phyloP scores from a whole-genome alignment of 1,284 basidiomycete species.

The Ceratobasidium theobromae region DNA sequence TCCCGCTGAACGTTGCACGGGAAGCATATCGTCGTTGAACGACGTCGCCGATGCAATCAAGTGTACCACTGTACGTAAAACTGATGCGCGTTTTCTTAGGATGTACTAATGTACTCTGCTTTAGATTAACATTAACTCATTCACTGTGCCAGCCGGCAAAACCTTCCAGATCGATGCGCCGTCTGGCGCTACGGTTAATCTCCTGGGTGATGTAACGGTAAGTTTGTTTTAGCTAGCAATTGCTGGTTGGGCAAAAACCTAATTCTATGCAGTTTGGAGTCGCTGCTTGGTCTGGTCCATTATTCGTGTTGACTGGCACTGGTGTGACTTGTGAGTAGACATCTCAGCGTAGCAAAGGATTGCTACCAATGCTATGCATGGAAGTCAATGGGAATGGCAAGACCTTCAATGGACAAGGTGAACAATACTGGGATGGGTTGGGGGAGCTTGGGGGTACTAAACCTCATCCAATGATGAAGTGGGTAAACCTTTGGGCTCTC shows the following conservation, averaged over 20 bases:
- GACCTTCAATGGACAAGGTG: slow-evolving; percentile 50
- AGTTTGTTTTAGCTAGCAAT: not conserved
- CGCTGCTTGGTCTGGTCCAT: slow-evolving; percentile 1
- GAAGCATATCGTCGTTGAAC: slow-evolving; percentile 27
- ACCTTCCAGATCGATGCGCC: slow-evolving; percentile 25
- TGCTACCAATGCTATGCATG: not conserved
- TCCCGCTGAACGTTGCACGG: slow-evolving; percentile 31
- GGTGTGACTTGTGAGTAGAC: slow-evolving; percentile 7
- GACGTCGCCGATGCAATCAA: slow-evolving; percentile 29
- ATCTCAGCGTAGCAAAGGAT: not conserved
- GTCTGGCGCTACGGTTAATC: slow-evolving; percentile 19
- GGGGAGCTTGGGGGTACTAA: slow-evolving; percentile 44
- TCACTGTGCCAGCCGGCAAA: slow-evolving; percentile 27
- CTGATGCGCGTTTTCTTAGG: too few relatives aligned
- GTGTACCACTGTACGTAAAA: slow-evolving; percentile 16
- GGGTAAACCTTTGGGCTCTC: not conserved
- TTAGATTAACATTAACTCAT: slow-evolving; percentile 30
- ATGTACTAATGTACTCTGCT: too few relatives aligned
- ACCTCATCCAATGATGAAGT: slow-evolving; percentile 48
- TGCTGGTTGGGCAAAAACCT: not conserved
- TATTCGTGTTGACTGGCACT: slow-evolving; percentile 35
- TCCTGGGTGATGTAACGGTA: slow-evolving; percentile 3
- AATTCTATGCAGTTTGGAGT: too few relatives aligned
- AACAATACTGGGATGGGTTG: slow-evolving; percentile 53
- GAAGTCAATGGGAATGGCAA: slow-evolving; percentile 52